Evolutionary conservation across 129 eudicot genomes (phyloP).

Genomic region (Apium graveolens): DNA sequence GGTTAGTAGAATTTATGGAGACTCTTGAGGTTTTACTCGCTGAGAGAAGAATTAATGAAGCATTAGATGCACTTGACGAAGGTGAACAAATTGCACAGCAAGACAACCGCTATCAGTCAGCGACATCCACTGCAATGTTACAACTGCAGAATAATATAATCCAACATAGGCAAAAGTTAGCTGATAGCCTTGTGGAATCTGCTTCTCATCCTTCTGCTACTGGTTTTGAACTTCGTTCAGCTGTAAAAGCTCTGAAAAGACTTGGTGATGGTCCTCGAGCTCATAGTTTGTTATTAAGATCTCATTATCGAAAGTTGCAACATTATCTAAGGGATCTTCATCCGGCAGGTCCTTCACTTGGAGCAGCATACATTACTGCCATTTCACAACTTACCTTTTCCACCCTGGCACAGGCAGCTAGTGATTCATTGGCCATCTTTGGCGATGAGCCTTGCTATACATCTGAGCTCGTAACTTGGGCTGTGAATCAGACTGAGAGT

Average conservation of each 20-base stretch:
- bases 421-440: conserved; percentile 69
- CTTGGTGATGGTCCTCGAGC: conserved; percentile 96
- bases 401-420: conserved; percentile 81
- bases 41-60: conserved; percentile 75
- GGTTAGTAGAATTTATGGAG: conserved; percentile 65
- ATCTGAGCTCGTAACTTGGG: conserved; percentile 90
- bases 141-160: conserved; percentile 47
- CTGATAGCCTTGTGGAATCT: conserved; percentile 75
- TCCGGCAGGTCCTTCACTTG: conserved; percentile 45
- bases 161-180: conserved; percentile 53
- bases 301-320: conserved; percentile 57
- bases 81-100: conserved; percentile 57
- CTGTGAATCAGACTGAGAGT: conserved; percentile 54
- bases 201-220: conserved; percentile 70
- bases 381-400: conserved; percentile 79
- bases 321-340: conserved; percentile 37
- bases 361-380: conserved; percentile 58
- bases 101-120: conserved; percentile 20
- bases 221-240: conserved; percentile 58
- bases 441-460: conserved; percentile 72
- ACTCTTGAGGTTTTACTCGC: conserved; percentile 64
- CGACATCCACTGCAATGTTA: conserved; percentile 27
- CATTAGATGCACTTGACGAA: conserved; percentile 58
- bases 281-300: conserved; percentile 58
- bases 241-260: conserved; percentile 60